These are phyloP conservation scores for Saksenaea oblongispora DNA, from an alignment of 371 early-diverging fungal species.

Conservation along the genomic window DNA sequence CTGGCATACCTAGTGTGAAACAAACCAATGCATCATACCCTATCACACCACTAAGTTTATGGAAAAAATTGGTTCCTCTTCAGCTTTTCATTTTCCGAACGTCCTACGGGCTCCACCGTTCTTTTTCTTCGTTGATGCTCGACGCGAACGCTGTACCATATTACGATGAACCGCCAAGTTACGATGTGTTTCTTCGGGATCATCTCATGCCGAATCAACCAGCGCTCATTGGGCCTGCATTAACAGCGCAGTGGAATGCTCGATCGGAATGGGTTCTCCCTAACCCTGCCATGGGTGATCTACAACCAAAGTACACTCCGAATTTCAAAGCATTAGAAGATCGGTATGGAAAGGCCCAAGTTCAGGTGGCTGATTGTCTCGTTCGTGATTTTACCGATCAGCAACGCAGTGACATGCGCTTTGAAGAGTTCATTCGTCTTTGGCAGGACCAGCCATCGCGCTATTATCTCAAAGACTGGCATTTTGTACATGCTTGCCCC, in stretches of 20 bases:
- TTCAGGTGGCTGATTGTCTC: slow-evolving; percentile 62
- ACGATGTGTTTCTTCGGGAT: slow-evolving; percentile 50
- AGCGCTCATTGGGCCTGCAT: slow-evolving; percentile 57
- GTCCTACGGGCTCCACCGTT: too few species aligned
- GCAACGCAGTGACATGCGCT: slow-evolving; percentile 53
- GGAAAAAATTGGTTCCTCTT: too few species aligned
- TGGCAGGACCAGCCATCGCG: slow-evolving; percentile 39
- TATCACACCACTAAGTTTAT: too few species aligned
- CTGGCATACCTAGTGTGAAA: background rate
- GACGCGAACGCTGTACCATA: slow-evolving; percentile 26
- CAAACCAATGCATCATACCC: background rate
- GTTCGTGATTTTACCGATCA: slow-evolving; percentile 64
- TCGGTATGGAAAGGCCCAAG: slow-evolving; percentile 39
- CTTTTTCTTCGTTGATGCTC: background rate
- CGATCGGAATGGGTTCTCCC: slow-evolving; percentile 61
- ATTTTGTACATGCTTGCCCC: slow-evolving; percentile 58
- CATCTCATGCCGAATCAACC: slow-evolving; percentile 64
- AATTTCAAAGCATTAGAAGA: slow-evolving; percentile 34
- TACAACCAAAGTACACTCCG: slow-evolving; percentile 28
- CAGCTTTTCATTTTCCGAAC: too few species aligned
- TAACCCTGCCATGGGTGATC: background rate
- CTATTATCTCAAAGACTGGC: slow-evolving; percentile 76
- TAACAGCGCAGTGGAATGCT: slow-evolving; percentile 62
- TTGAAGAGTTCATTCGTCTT: slow-evolving; percentile 52
- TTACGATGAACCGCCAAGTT: slow-evolving; percentile 45